phyloP scores from a whole-genome alignment of 192 early-diverging fungal species.

The Blastocladiella britannica region DNA sequence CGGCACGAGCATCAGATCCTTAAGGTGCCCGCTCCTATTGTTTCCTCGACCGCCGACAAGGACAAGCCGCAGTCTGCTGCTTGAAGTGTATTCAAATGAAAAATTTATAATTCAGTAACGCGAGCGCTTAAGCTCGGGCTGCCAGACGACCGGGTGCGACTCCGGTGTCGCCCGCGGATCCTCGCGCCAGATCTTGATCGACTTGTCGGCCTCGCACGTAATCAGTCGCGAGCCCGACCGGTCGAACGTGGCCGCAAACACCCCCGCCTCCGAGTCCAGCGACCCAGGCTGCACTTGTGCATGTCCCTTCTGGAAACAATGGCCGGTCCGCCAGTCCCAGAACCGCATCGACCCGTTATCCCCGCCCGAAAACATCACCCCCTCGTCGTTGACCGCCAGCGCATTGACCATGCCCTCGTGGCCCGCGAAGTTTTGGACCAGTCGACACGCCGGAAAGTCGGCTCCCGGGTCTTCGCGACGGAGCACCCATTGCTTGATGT shows the following conservation, averaged over 20 bases:
- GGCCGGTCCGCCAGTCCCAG: slow-evolving; percentile 89
- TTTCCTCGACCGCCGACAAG: too few species aligned
- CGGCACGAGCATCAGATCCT: too few species aligned
- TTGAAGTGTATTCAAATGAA: too few species aligned
- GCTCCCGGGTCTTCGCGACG: neutral
- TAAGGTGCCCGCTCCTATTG: too few species aligned
- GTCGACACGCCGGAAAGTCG: slow-evolving; percentile 78
- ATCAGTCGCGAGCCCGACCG: slow-evolving; percentile 81
- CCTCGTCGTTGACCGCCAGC: slow-evolving; percentile 68
- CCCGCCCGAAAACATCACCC: slow-evolving; percentile 87
- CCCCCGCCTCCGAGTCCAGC: slow-evolving; percentile 81
- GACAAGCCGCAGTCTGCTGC: too few species aligned
- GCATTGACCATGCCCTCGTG: slow-evolving; percentile 79
- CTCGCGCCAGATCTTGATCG: slow-evolving; percentile 93
- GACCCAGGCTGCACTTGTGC: slow-evolving; percentile 87
- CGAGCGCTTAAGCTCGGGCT: neutral
- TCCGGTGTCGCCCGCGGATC: slow-evolving; percentile 40
- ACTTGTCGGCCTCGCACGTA: slow-evolving; percentile 97
- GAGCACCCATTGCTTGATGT: slow-evolving; percentile 73
- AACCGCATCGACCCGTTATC: slow-evolving; percentile 95
- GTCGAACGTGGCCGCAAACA: slow-evolving; percentile 91
- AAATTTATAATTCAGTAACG: neutral
- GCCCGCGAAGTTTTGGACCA: slow-evolving; percentile 82
- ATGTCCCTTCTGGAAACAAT: slow-evolving; percentile 80
- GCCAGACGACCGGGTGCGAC: slow-evolving; percentile 2